phyloP scores from a whole-genome alignment of 2,329 filamentous ascomycete genomes.

The Fusarium succisae region DNA sequence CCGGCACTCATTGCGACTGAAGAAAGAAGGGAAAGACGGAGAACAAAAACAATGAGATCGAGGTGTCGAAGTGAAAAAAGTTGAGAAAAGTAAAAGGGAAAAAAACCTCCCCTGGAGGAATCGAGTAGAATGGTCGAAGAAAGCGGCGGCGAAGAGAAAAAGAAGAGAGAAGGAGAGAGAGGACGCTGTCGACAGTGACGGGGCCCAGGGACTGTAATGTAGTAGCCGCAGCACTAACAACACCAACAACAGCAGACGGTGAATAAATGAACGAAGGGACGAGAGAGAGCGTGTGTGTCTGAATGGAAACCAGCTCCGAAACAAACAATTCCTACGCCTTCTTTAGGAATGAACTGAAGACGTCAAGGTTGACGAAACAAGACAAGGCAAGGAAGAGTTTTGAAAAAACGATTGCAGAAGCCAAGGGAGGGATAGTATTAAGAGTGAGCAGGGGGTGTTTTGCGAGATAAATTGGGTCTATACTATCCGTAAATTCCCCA shows the following conservation, averaged over 20 bases:
- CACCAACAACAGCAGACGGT: neutral
- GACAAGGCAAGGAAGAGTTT: constrained; percentile 23
- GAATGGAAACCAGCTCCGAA: constrained; percentile 35
- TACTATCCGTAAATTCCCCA: constrained; percentile 26
- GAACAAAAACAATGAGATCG: constrained; percentile 6
- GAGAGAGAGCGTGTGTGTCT: neutral
- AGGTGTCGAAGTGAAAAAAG: constrained; percentile 13
- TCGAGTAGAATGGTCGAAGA: constrained; percentile 2
- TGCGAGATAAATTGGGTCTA: constrained; percentile 12
- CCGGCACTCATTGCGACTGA: constrained; percentile 38
- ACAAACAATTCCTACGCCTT: constrained; percentile 36
- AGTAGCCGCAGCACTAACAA: constrained; percentile 10
- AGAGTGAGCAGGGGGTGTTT: constrained; percentile 16
- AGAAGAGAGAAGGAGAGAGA: constrained; percentile 6
- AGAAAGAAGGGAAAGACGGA: neutral
- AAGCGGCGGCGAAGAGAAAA: constrained; percentile 13
- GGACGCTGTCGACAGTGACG: neutral
- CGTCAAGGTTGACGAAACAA: constrained; percentile 18
- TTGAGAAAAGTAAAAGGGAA: neutral
- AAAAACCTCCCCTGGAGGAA: constrained; percentile 34
- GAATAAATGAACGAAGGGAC: neutral
- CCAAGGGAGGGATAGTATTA: constrained; percentile 14
- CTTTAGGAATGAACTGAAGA: constrained; percentile 32
- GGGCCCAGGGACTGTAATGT: constrained; percentile 28
- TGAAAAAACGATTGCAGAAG: constrained; percentile 12